phyloP scores from a whole-genome alignment of 176 grass and related monocot genomes.

The Bolboschoenus planiculmis region DNA sequence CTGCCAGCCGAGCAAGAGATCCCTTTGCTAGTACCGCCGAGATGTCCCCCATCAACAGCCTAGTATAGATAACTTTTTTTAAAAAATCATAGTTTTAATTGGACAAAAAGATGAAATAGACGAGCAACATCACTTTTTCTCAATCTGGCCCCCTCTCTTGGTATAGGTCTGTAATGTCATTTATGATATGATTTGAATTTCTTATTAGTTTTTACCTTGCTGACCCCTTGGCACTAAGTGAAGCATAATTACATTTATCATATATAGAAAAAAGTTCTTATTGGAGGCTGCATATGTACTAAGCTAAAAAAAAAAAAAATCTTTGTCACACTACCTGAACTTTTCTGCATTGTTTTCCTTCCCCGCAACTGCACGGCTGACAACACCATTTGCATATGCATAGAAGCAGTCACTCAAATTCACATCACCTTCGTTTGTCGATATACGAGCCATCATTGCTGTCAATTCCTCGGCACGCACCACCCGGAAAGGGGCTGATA shows the following conservation, averaged over 20 bases:
- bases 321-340: constrained; percentile 7
- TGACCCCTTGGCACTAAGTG: background rate
- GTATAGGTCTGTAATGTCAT: background rate
- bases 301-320: background rate
- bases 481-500: constrained; percentile 31
- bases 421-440: constrained; percentile 17
- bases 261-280: background rate
- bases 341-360: constrained; percentile 11
- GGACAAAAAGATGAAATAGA: background rate
- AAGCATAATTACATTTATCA: background rate
- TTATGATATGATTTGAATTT: background rate
- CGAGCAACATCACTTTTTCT: background rate
- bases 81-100: background rate
- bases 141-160: background rate
- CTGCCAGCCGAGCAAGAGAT: constrained; percentile 22
- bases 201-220: background rate
- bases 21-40: constrained; percentile 18
- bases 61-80: constrained; percentile 11
- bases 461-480: constrained; percentile 35
- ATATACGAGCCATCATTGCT: background rate
- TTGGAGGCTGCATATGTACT: background rate
- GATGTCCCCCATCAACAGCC: constrained; percentile 25
- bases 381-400: constrained; percentile 44
- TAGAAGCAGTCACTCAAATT: constrained; percentile 37
- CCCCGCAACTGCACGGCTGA: constrained; percentile 34